These are phyloP conservation scores for Euphorbia pulcherrima DNA, from an alignment of 345 rosid species.

Conservation along the genomic window DNA sequence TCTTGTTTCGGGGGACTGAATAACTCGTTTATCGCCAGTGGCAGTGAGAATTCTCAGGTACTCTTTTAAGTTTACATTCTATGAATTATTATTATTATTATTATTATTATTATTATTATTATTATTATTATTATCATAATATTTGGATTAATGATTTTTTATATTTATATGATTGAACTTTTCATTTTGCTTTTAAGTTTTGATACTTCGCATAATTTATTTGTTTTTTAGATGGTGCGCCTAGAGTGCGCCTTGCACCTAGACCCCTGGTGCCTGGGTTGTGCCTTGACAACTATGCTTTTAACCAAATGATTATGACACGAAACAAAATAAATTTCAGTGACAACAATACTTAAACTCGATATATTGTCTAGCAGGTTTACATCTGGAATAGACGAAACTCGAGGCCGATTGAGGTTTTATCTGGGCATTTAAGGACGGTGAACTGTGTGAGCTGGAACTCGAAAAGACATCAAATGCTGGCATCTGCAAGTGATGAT, in stretches of 20 bases:
- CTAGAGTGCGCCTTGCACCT: too few species aligned
- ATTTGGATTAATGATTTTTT: too few species aligned
- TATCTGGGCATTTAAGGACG: constrained; percentile 72
- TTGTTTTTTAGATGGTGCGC: too few species aligned
- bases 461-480: constrained; percentile 60
- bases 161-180: too few species aligned
- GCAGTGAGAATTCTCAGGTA: constrained; percentile 83
- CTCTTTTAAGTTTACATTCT: constrained; percentile 10
- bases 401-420: constrained; percentile 56
- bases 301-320: neutral
- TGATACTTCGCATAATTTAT: too few species aligned
- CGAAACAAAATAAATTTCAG: neutral
- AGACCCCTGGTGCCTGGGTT: too few species aligned
- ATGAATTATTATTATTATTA: too few species aligned
- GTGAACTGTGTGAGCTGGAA: constrained; percentile 93
- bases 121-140: too few species aligned
- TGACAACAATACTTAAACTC: neutral
- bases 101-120: too few species aligned
- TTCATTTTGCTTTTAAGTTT: too few species aligned
- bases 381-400: constrained; percentile 66
- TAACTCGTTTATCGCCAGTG: constrained; percentile 78
- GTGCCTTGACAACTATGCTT: too few species aligned
- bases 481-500: constrained; percentile 87
- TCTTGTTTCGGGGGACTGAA: constrained; percentile 88
- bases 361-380: constrained; percentile 42